Evolutionary conservation across 1,284 basidiomycete species (phyloP).

Genomic region (Rhodofomes roseus): DNA sequence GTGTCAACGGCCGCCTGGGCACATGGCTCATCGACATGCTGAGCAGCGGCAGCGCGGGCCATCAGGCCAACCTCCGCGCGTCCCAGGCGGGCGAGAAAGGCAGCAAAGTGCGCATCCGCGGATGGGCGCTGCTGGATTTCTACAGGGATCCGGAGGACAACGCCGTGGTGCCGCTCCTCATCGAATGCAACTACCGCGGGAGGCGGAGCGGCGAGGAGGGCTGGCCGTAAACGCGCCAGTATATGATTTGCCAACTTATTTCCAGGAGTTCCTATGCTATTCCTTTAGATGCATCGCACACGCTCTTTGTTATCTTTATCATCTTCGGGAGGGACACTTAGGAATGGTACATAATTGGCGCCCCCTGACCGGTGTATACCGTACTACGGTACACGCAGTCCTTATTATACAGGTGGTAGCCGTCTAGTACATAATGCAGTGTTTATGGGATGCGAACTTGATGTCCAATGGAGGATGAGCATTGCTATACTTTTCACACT

Average conservation of each 20-base stretch:
- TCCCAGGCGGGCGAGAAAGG: neutral
- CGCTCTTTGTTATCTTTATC: neutral
- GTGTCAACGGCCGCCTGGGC: conserved; percentile 73
- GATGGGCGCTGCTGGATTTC: conserved; percentile 75
- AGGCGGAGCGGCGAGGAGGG: conserved; percentile 44
- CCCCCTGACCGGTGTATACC: neutral
- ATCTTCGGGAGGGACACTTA: neutral
- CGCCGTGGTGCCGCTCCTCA: conserved; percentile 57
- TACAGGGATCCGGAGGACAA: conserved; percentile 50
- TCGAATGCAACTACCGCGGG: conserved; percentile 72
- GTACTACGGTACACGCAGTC: neutral
- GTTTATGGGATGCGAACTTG: too few species aligned
- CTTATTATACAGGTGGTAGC: neutral
- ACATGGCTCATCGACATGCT: conserved; percentile 64
- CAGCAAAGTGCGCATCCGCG: conserved; percentile 44
- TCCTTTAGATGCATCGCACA: neutral
- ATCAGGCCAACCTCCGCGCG: conserved; percentile 5
- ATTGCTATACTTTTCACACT: too few species aligned
- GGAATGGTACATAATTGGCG: neutral
- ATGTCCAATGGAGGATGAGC: too few species aligned
- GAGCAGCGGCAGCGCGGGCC: conserved; percentile 16
- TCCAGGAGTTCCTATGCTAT: neutral
- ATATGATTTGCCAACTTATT: neutral
- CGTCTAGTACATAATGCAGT: neutral
- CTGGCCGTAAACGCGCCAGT: conserved; percentile 26